phyloP scores from a whole-genome alignment of 2,329 filamentous ascomycete species.

The Podosphaera fusca region DNA sequence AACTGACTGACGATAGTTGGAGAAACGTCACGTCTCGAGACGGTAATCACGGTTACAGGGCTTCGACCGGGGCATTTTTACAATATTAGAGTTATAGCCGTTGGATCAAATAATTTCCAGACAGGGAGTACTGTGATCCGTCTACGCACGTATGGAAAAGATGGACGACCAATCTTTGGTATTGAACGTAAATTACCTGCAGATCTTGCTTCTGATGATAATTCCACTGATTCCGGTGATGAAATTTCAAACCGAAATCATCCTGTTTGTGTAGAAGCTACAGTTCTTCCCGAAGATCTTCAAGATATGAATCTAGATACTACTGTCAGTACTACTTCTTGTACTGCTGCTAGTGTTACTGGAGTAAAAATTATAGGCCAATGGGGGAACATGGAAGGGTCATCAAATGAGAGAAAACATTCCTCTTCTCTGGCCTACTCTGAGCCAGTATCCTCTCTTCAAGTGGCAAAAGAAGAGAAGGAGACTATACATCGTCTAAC shows the following conservation, averaged over 20 bases:
- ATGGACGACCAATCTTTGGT: slow-evolving; percentile 37
- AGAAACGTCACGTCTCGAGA: slow-evolving; percentile 59
- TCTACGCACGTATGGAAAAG: slow-evolving; percentile 48
- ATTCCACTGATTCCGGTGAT: slow-evolving; percentile 23
- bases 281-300: slow-evolving; percentile 35
- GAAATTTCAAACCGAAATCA: slow-evolving; percentile 21
- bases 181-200: slow-evolving; percentile 28
- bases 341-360: slow-evolving; percentile 22
- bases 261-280: slow-evolving; percentile 36
- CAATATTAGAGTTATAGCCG: slow-evolving; percentile 77
- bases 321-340: slow-evolving; percentile 24
- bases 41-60: slow-evolving; percentile 75
- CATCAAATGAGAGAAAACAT: slow-evolving; percentile 29
- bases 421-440: slow-evolving; percentile 39
- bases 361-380: slow-evolving; percentile 23
- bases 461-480: slow-evolving; percentile 20
- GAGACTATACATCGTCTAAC: slow-evolving; percentile 58
- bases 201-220: slow-evolving; percentile 30
- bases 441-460: slow-evolving; percentile 5
- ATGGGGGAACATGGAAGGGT: slow-evolving; percentile 43
- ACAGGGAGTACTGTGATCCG: slow-evolving; percentile 70
- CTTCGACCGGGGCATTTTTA: slow-evolving; percentile 75
- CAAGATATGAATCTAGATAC: slow-evolving; percentile 42
- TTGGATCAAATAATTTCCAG: slow-evolving; percentile 81
- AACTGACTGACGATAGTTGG: slow-evolving; percentile 35